phyloP scores from a whole-genome alignment of 805 yeast species.

The Ogataea glucozyma region DNA sequence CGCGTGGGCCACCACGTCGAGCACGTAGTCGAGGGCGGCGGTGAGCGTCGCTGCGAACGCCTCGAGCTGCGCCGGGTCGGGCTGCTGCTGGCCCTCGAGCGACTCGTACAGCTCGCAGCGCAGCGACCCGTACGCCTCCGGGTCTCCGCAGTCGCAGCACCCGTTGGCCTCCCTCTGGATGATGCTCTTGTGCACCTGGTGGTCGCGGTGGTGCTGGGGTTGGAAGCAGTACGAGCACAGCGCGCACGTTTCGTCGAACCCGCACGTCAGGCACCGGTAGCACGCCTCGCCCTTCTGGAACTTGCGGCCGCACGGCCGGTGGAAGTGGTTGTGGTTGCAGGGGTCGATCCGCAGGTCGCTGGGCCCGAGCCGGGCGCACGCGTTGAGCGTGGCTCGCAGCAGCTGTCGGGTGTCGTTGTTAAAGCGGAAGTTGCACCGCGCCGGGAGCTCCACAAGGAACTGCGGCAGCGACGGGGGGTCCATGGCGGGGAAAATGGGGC shows the following conservation, averaged over 20 bases:
- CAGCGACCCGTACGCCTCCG: slow-evolving; percentile 71
- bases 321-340: slow-evolving; percentile 46
- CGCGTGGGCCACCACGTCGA: slow-evolving; percentile 58
- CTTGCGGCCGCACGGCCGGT: slow-evolving; percentile 72
- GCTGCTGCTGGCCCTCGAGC: slow-evolving; percentile 7
- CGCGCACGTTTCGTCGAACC: slow-evolving; percentile 81
- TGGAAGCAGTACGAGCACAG: slow-evolving; percentile 77
- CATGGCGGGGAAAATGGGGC: background rate
- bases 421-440: slow-evolving; percentile 34
- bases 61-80: slow-evolving; percentile 44
- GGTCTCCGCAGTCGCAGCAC: slow-evolving; percentile 87
- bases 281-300: slow-evolving; percentile 81
- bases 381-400: slow-evolving; percentile 41
- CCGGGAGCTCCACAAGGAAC: slow-evolving; percentile 43
- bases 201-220: slow-evolving; percentile 68
- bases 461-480: slow-evolving; percentile 25
- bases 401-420: slow-evolving; percentile 31
- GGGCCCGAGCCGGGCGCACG: slow-evolving; percentile 14
- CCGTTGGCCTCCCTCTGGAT: slow-evolving; percentile 71
- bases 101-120: slow-evolving; percentile 46
- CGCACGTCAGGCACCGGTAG: slow-evolving; percentile 73
- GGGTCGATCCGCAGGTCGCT: slow-evolving; percentile 26
- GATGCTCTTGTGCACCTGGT: slow-evolving; percentile 63
- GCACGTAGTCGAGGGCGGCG: slow-evolving; percentile 54
- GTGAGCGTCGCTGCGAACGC: slow-evolving; percentile 45